These are phyloP conservation scores for Arthrobotrys conoides DNA, from an alignment of 2,329 filamentous ascomycete genomes.

Conservation along the genomic window DNA sequence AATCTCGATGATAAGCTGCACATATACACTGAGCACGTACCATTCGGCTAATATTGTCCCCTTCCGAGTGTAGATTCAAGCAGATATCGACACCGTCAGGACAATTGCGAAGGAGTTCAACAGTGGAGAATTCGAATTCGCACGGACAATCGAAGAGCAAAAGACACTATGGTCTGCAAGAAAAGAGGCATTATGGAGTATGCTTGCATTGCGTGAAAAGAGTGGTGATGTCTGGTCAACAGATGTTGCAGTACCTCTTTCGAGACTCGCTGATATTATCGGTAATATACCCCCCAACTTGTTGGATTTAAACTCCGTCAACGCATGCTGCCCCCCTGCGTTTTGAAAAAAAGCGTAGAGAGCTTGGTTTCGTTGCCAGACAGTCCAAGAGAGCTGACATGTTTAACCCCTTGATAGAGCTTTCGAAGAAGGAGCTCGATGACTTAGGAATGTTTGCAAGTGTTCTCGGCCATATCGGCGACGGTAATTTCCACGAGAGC, in stretches of 20 bases:
- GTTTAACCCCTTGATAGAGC: conserved; percentile 71
- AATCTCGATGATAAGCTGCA: conserved; percentile 52
- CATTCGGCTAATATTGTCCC: conserved; percentile 52
- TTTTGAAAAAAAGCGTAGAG: background rate
- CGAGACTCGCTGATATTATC: conserved; percentile 79
- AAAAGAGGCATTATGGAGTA: conserved; percentile 87
- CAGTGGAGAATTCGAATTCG: conserved; percentile 79
- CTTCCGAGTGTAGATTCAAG: conserved; percentile 67
- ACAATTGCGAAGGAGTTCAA: conserved; percentile 75
- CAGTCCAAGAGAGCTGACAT: conserved; percentile 38
- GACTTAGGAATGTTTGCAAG: conserved; percentile 87
- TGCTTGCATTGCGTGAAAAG: conserved; percentile 76
- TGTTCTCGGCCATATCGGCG: conserved; percentile 89
- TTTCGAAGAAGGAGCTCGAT: conserved; percentile 90
- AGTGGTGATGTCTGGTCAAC: conserved; percentile 84
- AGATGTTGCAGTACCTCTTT: conserved; percentile 87
- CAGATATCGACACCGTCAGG: conserved; percentile 79
- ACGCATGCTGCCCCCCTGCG: conserved; percentile 29
- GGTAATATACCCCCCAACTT: conserved; percentile 65
- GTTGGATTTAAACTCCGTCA: conserved; percentile 43
- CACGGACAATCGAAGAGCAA: conserved; percentile 78
- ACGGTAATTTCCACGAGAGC: conserved; percentile 94
- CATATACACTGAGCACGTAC: conserved; percentile 32
- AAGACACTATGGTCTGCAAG: conserved; percentile 84
- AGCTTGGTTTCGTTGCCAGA: no score